Conservation (phyloP, 2,329 filamentous ascomycete genomes). For the Xylariaceae sp. region DNA sequence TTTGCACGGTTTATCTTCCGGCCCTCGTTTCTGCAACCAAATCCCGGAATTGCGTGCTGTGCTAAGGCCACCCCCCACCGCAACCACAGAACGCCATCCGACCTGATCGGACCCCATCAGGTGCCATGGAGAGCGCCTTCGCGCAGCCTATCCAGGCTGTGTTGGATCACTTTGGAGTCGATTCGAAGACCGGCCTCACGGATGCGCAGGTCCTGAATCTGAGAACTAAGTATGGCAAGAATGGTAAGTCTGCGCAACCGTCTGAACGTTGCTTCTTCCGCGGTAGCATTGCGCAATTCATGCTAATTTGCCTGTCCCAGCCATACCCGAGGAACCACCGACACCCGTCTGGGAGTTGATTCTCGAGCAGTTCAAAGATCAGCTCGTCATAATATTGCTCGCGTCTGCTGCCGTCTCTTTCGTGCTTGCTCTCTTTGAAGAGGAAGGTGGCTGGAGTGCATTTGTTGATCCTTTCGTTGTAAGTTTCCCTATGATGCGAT, state of each 20-base stretch:
- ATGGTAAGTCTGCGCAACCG: conserved; percentile 48
- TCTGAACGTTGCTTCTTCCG: neutral
- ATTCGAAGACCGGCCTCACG: conserved; percentile 51
- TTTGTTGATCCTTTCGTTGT: conserved; percentile 96
- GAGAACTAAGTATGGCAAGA: conserved; percentile 59
- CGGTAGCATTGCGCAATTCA: conserved; percentile 5
- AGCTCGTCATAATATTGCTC: conserved; percentile 91
- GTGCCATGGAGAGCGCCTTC: conserved; percentile 60
- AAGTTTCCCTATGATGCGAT: conserved; percentile 41
- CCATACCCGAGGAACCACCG: conserved; percentile 79
- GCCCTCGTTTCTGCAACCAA: conserved; percentile 16
- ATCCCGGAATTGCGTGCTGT: conserved; percentile 18
- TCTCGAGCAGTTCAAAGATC: conserved; percentile 98
- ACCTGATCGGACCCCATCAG: neutral
- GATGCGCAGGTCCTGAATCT: conserved; percentile 55
- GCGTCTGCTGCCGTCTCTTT: conserved; percentile 93
- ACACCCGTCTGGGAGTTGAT: conserved; percentile 96
- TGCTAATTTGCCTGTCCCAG: conserved; percentile 34
- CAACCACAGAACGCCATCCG: neutral
- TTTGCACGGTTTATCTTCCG: conserved; percentile 15
- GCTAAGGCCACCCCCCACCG: conserved; percentile 23
- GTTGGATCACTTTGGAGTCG: conserved; percentile 55
- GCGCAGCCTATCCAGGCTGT: conserved; percentile 55
- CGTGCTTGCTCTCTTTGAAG: conserved; percentile 85
- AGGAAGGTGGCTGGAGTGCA: conserved; percentile 89